Evolutionary conservation across 345 rosid genomes (phyloP), one percentile per base, ranked within the genome.

Genomic region (Pugionium dolabratum): DNA sequence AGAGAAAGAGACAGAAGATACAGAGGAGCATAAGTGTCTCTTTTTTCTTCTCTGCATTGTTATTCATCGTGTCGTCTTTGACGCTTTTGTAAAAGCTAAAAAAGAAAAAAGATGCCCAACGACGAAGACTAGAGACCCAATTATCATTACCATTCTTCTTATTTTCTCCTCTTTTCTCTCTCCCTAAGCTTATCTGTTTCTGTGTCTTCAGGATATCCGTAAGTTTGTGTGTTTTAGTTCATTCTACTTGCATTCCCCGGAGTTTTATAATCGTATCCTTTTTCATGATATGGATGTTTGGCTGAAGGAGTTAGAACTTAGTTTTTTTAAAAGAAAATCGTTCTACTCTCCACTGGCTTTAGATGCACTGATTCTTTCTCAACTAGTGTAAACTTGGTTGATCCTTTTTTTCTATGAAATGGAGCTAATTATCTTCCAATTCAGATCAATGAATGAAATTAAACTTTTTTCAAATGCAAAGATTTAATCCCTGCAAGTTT

Each of bases 21-120:
- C 18, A 60, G 46, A 64, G 59, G 3, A 61, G 61, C 54, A 67
- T 62, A 74, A 61, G 65, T 67, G 69, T 55, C 25, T 54, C 47
- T 41, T 62, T 62, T 32, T 52, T 33, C 58, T 51, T 67, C 73
- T 11, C 69, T 62, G 64, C 69, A 61, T 66, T 66, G 10, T 10
- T 52, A 61, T 62, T 66, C 55, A 67, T 67, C 69, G 25, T 67
- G 69, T 73, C 72, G 64, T 73, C 62, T 66, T 74, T 74, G 69
- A 74, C 70, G 60, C 73, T 74, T 74, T 74, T 74, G 73, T 55
- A 62, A 74, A 67, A 67, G 73, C 69, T 67, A 54, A 62, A 54
- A 66, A 34, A 58, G 31, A 2, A 39, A 58, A 61, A 66, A 67
- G 73, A 74, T 67, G 54, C 52, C 31, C 29, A 67, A 67, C 59